Conservation (phyloP, 129 eudicot species). For the Tagetes patula region DNA sequence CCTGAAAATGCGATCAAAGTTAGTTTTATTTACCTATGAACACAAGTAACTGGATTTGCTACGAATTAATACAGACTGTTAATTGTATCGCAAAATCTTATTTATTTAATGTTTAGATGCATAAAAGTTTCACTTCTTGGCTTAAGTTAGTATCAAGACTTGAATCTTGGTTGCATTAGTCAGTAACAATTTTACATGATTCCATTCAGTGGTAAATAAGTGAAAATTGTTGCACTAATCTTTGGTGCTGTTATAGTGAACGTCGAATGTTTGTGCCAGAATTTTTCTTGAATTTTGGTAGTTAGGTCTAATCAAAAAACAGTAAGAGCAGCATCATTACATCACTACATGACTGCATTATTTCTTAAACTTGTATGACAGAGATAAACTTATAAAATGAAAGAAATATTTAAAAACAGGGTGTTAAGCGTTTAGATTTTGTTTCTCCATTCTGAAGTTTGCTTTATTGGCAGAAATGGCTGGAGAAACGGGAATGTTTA, state of each 20-base stretch:
- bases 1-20: no score
- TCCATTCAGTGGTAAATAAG: not conserved
- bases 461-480: slow-evolving; percentile 13
- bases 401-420: not conserved
- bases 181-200: not conserved
- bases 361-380: not conserved
- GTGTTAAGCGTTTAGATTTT: not conserved
- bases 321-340: not conserved
- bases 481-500: slow-evolving; percentile 23
- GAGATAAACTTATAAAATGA: not conserved
- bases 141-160: not conserved
- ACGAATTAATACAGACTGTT: not conserved
- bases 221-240: not conserved
- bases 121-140: not conserved
- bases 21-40: not conserved
- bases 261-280: not conserved
- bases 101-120: not conserved
- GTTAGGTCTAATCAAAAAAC: not conserved
- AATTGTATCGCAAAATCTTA: not conserved
- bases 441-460: not conserved
- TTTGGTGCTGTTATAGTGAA: no score
- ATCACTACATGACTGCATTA: not conserved
- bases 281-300: not conserved
- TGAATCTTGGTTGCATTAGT: not conserved
- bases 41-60: not conserved